phyloP scores from a whole-genome alignment of 805 yeast genomes.

The Citeromyces nyonsensis region DNA sequence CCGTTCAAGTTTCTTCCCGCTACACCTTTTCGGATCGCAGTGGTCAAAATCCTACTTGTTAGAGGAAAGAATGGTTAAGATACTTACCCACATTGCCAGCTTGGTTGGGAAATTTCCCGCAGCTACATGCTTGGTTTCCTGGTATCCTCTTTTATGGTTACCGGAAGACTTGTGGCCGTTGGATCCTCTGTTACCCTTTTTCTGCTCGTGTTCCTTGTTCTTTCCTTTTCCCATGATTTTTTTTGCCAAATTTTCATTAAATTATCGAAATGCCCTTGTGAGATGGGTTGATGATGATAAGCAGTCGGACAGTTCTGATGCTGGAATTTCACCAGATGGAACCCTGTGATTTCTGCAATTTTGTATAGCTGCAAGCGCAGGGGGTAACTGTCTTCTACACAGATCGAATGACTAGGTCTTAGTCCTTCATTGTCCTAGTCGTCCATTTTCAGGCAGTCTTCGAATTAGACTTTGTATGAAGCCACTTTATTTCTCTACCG shows the following conservation, averaged over 20 bases:
- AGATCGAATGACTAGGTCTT: too few relatives aligned
- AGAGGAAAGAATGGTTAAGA: background rate
- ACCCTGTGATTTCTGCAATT: too few relatives aligned
- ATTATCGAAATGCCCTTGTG: background rate
- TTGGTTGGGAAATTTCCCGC: constrained; percentile 53
- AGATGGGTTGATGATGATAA: too few relatives aligned
- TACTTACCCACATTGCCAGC: constrained; percentile 74
- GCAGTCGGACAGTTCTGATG: too few relatives aligned
- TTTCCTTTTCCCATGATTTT: constrained; percentile 36
- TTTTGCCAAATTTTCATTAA: background rate
- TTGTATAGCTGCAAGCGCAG: too few relatives aligned
- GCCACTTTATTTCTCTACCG: too few relatives aligned
- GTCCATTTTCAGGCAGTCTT: too few relatives aligned
- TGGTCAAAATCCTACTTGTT: constrained; percentile 64
- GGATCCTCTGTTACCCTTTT: constrained; percentile 20
- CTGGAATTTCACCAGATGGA: too few relatives aligned
- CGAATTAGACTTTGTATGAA: too few relatives aligned
- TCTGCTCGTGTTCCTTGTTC: constrained; percentile 25
- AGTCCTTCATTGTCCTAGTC: too few relatives aligned
- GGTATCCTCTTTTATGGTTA: constrained; percentile 18
- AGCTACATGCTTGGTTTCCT: constrained; percentile 10
- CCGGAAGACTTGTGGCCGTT: constrained; percentile 40
- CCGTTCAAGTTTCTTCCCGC: constrained; percentile 87
- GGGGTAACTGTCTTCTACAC: too few relatives aligned
- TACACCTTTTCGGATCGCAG: constrained; percentile 95